Evolutionary conservation across 2,329 filamentous ascomycete genomes (phyloP), one percentile per base, ranked within the genome.

Genomic region (Bipolaris zeicola): DNA sequence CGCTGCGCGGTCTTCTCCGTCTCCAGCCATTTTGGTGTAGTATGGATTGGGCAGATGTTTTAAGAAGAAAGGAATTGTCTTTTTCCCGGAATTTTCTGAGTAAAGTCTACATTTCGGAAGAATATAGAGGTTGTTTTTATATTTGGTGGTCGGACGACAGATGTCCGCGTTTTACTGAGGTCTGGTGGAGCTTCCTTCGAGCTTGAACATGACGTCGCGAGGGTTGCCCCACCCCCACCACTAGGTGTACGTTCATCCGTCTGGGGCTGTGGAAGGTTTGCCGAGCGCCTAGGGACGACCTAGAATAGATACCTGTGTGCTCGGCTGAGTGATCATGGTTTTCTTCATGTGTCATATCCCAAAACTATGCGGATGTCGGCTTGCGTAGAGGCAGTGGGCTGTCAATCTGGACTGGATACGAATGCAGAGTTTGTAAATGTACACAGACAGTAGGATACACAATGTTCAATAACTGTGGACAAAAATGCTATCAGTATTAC

Each of bases 1-100:
- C 41, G 76, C 72, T 38, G 80, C 77, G 59, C 80, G 71, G 56
- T 78, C 74, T 37, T 74, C 63, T 65, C 71, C 71, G 44, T 67
- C 70, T 53, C 68, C 70, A n/a, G 74, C 55, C 73, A 75, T 76
- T 38, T 49, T 71, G 62, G 18, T 16, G 22, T 16, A 14, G 11
- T 20, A 39, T 39, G 2, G 8, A 31, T 31, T 13, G 10, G 10
- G 28, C 10, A 11, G 4, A 11, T 31, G 28, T 1, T 31, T 3
- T 11, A 13, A 31, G 3, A 11, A 13, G 28, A 31, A 31, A 11
- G 28, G 2, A 28, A 28, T 28, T 7, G 6, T 10, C 11, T 31
- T 31, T 31, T 11, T 8, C 13, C 24, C 37, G 6, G 5, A 0
- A 5, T 33, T 43, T 1, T 22, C 16, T 18, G 1, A 1, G 3